Conservation (phyloP, 805 yeast species). For the Candida fluviatilis region DNA sequence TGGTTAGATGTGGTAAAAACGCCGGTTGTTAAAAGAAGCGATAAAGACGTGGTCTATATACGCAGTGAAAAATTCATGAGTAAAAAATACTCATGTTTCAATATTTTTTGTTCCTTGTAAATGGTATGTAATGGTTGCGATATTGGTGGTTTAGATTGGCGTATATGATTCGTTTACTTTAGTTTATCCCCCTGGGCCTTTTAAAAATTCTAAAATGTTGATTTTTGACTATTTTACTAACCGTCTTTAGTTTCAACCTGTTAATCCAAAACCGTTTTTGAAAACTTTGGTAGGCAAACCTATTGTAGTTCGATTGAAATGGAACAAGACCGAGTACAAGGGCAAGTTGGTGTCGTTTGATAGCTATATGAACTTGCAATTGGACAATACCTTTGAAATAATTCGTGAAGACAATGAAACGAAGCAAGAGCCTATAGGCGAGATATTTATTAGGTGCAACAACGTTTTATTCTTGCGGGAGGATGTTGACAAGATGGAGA, state of each 20-base stretch:
- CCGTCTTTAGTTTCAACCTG: constrained; percentile 46
- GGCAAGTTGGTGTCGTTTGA: constrained; percentile 80
- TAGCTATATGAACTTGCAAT: constrained; percentile 85
- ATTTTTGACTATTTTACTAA: constrained; percentile 4
- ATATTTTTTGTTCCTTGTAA: neutral
- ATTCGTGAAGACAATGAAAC: constrained; percentile 42
- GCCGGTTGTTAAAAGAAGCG: too few species aligned
- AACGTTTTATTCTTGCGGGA: constrained; percentile 77
- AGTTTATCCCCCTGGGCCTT: neutral
- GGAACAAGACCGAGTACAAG: constrained; percentile 84
- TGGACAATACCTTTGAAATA: constrained; percentile 52
- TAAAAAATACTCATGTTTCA: neutral
- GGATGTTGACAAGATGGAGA: constrained; percentile 9
- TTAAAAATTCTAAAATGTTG: neutral
- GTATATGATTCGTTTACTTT: neutral
- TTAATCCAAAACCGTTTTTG: constrained; percentile 88
- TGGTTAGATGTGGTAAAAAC: too few species aligned
- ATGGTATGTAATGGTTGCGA: neutral
- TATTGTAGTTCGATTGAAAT: constrained; percentile 79
- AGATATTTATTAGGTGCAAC: constrained; percentile 84
- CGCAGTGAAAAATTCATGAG: neutral
- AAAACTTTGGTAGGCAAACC: constrained; percentile 66
- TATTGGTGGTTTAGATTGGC: too few species aligned
- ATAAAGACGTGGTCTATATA: neutral
- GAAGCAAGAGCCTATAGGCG: constrained; percentile 48